These are phyloP conservation scores for Apiospora marii DNA, from an alignment of 2,329 filamentous ascomycete species.

Conservation along the genomic window DNA sequence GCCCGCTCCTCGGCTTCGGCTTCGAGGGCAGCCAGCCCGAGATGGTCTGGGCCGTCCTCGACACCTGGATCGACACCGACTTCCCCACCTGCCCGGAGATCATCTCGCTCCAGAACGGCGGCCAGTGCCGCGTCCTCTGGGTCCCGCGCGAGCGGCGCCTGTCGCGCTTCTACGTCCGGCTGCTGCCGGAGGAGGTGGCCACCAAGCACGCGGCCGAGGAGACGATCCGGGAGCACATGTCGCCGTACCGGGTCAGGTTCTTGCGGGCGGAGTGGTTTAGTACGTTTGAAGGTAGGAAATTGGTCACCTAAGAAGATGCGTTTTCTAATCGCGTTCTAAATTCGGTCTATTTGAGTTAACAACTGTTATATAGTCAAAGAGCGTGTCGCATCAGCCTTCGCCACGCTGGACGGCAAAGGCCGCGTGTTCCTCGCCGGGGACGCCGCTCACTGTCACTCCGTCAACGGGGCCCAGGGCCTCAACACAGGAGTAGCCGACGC, in stretches of 20 bases:
- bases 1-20: conserved; percentile 46
- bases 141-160: conserved; percentile 56
- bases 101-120: conserved; percentile 54
- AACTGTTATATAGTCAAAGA: conserved; percentile 47
- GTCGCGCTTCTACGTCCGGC: conserved; percentile 53
- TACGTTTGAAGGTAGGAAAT: conserved; percentile 52
- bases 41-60: conserved; percentile 58
- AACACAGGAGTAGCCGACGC: conserved; percentile 67
- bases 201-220: conserved; percentile 48
- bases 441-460: conserved; percentile 63
- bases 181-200: conserved; percentile 52
- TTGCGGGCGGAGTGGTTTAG: conserved; percentile 57
- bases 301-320: background rate
- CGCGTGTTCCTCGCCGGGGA: conserved; percentile 63
- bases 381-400: conserved; percentile 48
- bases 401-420: conserved; percentile 49
- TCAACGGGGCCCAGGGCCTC: conserved; percentile 64
- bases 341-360: background rate
- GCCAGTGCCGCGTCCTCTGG: conserved; percentile 56
- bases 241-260: conserved; percentile 52
- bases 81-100: conserved; percentile 56
- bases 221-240: conserved; percentile 53
- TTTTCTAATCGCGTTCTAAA: too few relatives aligned
- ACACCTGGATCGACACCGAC: conserved; percentile 57
- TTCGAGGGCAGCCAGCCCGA: conserved; percentile 57